phyloP scores from a whole-genome alignment of 495 filamentous ascomycete species.

The Aspergillus conjunctus region DNA sequence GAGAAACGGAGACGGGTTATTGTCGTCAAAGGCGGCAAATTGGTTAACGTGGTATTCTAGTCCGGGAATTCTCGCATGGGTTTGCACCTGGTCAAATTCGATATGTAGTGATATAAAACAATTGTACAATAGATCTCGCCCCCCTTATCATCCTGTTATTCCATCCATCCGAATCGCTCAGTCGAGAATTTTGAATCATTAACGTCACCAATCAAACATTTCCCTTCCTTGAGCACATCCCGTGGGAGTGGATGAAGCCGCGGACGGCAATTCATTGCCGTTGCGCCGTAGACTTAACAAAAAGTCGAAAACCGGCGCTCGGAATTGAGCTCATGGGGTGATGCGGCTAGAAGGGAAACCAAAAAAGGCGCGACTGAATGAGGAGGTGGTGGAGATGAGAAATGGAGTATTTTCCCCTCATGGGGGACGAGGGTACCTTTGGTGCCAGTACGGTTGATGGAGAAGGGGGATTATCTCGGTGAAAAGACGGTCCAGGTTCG shows the following conservation, averaged over 20 bases:
- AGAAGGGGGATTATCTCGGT: conserved; percentile 4
- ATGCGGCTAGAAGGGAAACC: conserved; percentile 15
- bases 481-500: conserved; percentile 10
- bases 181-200: background rate
- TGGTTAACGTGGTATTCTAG: conserved; percentile 54
- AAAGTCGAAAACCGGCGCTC: conserved; percentile 11
- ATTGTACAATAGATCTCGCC: background rate
- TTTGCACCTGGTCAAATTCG: background rate
- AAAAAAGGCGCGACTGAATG: conserved; percentile 7
- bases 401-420: conserved; percentile 23
- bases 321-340: conserved; percentile 5
- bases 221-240: too few relatives aligned
- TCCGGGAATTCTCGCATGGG: background rate
- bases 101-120: conserved; percentile 3
- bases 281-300: background rate
- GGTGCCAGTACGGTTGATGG: background rate
- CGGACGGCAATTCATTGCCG: too few relatives aligned
- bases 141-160: too few relatives aligned
- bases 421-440: background rate
- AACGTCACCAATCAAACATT: background rate
- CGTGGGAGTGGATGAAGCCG: too few relatives aligned
- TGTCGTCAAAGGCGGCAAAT: conserved; percentile 50
- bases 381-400: conserved; percentile 14
- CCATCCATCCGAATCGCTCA: background rate
- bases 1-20: conserved; percentile 47